Base-by-base conservation (phyloP, 2,329 filamentous ascomycete species). In the Talaromyces sp. region DNA sequence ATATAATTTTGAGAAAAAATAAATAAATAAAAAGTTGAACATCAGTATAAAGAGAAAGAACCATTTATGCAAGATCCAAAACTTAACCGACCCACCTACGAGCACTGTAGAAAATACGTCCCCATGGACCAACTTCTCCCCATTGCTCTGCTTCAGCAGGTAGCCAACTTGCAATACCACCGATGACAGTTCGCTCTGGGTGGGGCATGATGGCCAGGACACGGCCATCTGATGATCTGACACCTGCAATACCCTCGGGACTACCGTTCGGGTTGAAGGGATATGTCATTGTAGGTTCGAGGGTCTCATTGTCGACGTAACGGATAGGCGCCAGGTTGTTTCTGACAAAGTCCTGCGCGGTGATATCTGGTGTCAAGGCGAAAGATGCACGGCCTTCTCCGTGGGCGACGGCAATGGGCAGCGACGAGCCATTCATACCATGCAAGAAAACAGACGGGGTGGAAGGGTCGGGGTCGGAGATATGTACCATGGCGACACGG, bases 121-220 rank as follows among this genome's bases (percentile, higher is more conserved):
- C 82, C 92, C 92, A 96, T 22, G 93, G 92, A 1, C 91, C 90
- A 72, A 88, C 89, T 67, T 92, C 88, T 30, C 90, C 91, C 89
- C 90, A 93, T 64, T 87, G 81, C 67, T 84, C 82, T 36, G 72
- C 71, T 56, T 85, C 84, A 62, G 85, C 80, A 8, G 91, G 89
- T 64, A 89, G 79, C 74, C 88, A 96, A 74, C 90, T 93, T 55
- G 83, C 86, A 63, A 92, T 88, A 62, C 91, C 90, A 61, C 86
- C 86, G 80, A 96, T 80, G 62, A 96, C 87, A 17, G 91, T 96
- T n/a, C 92, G 85, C 79, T 97, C 92, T 0, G 92, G 92, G 75
- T 96, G 92, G 64, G 93, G 93, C 92, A 97, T 96, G 79, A 96
- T 85, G 7, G 92, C 92, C 67, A 96, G 76, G 1, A 96, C 90